A percentile compares a stretch with the other conserved stretches of the same genome.
phyloP scores from a whole-genome alignment of 805 yeast species.

The Helenozyma rhizophorensis region DNA sequence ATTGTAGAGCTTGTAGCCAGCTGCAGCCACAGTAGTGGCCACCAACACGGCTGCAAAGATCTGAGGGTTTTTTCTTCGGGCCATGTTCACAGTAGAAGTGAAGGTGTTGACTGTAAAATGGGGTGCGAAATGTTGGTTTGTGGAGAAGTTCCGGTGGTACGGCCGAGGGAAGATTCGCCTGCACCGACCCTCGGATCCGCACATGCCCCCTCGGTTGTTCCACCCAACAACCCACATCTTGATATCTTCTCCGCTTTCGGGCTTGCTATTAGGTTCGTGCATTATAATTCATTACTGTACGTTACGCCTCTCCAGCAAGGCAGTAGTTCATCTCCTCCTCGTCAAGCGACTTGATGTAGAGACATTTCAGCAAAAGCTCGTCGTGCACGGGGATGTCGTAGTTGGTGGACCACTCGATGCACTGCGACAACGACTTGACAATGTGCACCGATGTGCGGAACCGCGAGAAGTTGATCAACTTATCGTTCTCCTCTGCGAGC shows the following conservation, averaged over 20 bases:
- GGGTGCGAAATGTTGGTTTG: conserved; percentile 1
- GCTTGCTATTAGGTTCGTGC: neutral
- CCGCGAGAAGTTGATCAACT: conserved; percentile 70
- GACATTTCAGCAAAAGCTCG: conserved; percentile 75
- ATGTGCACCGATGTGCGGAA: conserved; percentile 72
- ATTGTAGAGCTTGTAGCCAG: conserved; percentile 30
- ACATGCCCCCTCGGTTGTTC: neutral
- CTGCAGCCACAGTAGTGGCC: conserved; percentile 31
- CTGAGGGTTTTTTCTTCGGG: conserved; percentile 22
- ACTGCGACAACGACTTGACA: conserved; percentile 70
- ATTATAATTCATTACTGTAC: no score
- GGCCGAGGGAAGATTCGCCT: neutral
- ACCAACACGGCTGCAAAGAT: conserved; percentile 30
- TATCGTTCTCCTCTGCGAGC: conserved; percentile 20
- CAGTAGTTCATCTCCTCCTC: conserved; percentile 63
- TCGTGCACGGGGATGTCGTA: conserved; percentile 54
- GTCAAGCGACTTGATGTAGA: conserved; percentile 69
- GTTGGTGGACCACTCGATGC: conserved; percentile 79
- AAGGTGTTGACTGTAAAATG: neutral
- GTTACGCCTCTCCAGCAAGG: conserved; percentile 4
- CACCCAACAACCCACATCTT: neutral
- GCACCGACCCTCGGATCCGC: neutral
- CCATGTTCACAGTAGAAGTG: conserved; percentile 6
- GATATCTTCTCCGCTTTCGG: neutral
- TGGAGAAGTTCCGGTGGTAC: neutral